Evolutionary conservation across 2,329 filamentous ascomycete species (phyloP), one percentile per base, ranked within the genome.

Genomic region (Lecanicillium sp.): DNA sequence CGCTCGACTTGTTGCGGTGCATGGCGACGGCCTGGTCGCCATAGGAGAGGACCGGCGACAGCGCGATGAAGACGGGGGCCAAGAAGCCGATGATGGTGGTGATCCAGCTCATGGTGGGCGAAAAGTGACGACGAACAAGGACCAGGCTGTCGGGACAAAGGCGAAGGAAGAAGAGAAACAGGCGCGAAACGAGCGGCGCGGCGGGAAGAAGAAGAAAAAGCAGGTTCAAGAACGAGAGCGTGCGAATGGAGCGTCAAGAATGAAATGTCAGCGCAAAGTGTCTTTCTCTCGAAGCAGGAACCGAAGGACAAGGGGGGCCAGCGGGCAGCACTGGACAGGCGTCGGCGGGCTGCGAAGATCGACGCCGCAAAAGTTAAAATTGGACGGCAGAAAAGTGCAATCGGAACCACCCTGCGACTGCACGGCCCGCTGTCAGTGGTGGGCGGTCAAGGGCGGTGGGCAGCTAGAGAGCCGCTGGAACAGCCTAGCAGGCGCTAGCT

Each of bases 1-100:
- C 79, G 55, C 81, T 85, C 36, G 79, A 81, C 62, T 77, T 81
- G 49, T 68, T 73, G 57, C 75, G 71, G 58, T 83, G 75, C 76
- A 86, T 86, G 29, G 81, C 76, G 39, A 80, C 60, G 21, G 77
- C 79, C 67, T 84, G 81, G 66, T 85, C 81, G 58, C 74, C 74
- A 63, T 84, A 85, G 46, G 80, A 83, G 33, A 83, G 67, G 38
- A 85, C 69, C 15, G 81, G 81, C 56, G 81, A 84, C 55, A 79
- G 55, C 56, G 83, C 71, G 52, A 85, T 72, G 60, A 84, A 84
- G 48, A 81, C 63, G 19, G 81, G 81, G 62, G 81, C 79, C 52
- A 79, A 63, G 59, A 74, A 74, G 68, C 74, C 76, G 61, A 77
- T 71, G 52, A 80, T 54, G 38, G 67, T 61, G 41, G 69, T 68